Percentiles rank a stretch among this genome's conserved stretches.
phyloP scores from a whole-genome alignment of 116 monocot genomes.

The Phalaenopsis hybrid region DNA sequence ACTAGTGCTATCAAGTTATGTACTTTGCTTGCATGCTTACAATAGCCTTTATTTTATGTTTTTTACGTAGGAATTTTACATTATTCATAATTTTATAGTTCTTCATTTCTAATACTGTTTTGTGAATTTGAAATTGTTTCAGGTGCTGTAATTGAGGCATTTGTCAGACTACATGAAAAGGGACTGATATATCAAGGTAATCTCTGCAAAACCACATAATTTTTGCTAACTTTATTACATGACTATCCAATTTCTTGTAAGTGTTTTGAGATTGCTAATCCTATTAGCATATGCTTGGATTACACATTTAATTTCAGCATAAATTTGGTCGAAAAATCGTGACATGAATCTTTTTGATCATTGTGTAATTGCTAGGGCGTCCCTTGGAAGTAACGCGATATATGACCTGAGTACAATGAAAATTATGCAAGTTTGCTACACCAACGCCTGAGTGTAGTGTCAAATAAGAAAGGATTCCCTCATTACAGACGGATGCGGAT shows the following conservation, averaged over 20 bases:
- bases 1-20: no score
- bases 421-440: no score
- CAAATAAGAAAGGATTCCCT: no score
- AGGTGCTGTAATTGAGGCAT: constrained; percentile 95
- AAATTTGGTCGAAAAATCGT: no score
- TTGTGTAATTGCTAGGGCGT: not conserved
- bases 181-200: constrained; percentile 96
- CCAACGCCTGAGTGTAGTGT: no score
- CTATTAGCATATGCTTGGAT: not conserved
- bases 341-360: no score
- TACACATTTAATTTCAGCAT: no score
- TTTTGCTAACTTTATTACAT: not conserved
- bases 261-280: not conserved
- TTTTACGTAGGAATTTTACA: not conserved
- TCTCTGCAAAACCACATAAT: not conserved
- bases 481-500: no score
- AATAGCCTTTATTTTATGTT: not conserved
- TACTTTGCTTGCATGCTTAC: no score
- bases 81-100: not conserved
- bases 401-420: no score
- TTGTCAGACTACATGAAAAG: constrained; percentile 86
- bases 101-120: not conserved
- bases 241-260: not conserved
- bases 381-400: no score
- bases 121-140: constrained; percentile 20